Conservation (phyloP, 2,329 filamentous ascomycete species). For the Cylindrodendrum hubeiense region DNA sequence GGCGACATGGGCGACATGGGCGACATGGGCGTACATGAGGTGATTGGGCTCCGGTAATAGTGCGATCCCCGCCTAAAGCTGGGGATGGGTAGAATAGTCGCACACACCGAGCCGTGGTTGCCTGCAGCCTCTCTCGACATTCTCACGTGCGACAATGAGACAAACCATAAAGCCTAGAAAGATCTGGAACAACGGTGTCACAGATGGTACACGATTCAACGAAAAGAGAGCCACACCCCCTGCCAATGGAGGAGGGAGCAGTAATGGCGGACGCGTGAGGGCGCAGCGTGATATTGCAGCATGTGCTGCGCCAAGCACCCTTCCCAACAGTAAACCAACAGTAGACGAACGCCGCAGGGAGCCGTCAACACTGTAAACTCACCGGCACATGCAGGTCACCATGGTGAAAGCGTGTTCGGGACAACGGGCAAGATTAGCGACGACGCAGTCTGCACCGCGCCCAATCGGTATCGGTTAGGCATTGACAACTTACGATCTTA, state of each 20-base stretch:
- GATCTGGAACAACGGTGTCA: slow-evolving; percentile 7
- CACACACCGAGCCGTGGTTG: not conserved
- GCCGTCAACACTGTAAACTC: slow-evolving; percentile 33
- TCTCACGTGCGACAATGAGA: slow-evolving; percentile 4
- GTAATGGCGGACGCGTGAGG: not conserved
- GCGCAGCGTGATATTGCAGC: not conserved
- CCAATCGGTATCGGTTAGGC: slow-evolving; percentile 43
- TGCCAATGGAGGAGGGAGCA: slow-evolving; percentile 1
- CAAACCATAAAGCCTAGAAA: not conserved
- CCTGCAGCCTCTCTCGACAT: not conserved
- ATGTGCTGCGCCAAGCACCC: not conserved
- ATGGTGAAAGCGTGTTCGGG: slow-evolving; percentile 30
- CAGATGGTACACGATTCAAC: not conserved
- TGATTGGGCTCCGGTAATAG: slow-evolving; percentile 10
- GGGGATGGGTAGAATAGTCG: not conserved
- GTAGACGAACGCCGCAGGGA: slow-evolving; percentile 27
- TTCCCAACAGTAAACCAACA: slow-evolving; percentile 6
- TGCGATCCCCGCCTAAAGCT: slow-evolving; percentile 11
- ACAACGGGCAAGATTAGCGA: slow-evolving; percentile 44
- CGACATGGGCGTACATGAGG: slow-evolving; percentile 1
- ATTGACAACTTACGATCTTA: slow-evolving; percentile 42
- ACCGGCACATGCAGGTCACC: slow-evolving; percentile 39
- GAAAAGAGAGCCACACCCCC: not conserved
- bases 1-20: slow-evolving; percentile 6
- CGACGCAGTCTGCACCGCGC: slow-evolving; percentile 33